Conservation (phyloP, 306 rosid genomes). For the Medicago arabica region DNA sequence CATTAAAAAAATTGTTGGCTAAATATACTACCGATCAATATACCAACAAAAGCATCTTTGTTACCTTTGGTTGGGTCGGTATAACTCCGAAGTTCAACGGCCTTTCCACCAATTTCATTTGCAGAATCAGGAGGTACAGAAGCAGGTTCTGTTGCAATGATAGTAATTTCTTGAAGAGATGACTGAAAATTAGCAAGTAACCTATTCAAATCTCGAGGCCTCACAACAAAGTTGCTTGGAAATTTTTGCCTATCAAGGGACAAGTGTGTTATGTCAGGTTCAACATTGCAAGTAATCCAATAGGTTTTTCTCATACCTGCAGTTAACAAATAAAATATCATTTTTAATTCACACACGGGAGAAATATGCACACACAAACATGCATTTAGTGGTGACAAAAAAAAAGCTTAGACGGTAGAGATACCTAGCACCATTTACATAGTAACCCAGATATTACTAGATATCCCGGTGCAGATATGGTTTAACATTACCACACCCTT, state of each 20-base stretch:
- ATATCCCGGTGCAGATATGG: constrained; percentile 11
- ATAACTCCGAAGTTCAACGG: constrained; percentile 92
- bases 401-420: constrained; percentile 2
- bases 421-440: constrained; percentile 29
- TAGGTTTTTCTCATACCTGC: constrained; percentile 87
- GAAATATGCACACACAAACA: background rate
- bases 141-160: constrained; percentile 86
- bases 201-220: constrained; percentile 89
- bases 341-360: constrained; percentile 6
- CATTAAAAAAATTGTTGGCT: constrained; percentile 39
- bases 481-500: background rate
- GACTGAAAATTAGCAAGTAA: constrained; percentile 88
- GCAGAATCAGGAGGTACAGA: constrained; percentile 72
- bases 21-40: constrained; percentile 35
- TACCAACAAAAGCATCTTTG: constrained; percentile 18
- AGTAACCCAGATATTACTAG: constrained; percentile 10
- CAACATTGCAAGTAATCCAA: constrained; percentile 90
- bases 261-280: constrained; percentile 86
- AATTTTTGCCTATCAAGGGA: constrained; percentile 82
- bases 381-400: constrained; percentile 23
- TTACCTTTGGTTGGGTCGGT: constrained; percentile 94
- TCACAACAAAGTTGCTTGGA: constrained; percentile 80
- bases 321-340: constrained; percentile 30
- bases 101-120: constrained; percentile 91
- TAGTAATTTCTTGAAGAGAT: constrained; percentile 93